phyloP scores from a whole-genome alignment of 352 stramenopile genomes.

The Phytophthora tentaculata region DNA sequence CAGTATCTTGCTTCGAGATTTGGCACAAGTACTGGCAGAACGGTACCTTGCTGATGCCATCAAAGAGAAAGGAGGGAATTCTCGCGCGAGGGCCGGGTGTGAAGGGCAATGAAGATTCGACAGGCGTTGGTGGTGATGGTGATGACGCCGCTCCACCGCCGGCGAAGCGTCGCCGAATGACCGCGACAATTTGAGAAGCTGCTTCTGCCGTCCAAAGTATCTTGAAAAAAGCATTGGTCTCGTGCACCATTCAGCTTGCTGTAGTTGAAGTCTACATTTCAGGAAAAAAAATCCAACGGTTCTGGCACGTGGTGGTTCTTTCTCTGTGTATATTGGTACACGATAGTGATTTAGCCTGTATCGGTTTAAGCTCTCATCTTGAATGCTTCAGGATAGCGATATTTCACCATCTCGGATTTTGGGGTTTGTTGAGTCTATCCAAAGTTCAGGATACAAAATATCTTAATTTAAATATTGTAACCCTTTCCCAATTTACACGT shows the following conservation, averaged over 20 bases:
- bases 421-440: background rate
- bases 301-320: background rate
- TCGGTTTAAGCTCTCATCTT: background rate
- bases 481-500: background rate
- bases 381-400: background rate
- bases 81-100: background rate
- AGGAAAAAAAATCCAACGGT: background rate
- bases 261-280: background rate
- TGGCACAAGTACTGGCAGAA: background rate
- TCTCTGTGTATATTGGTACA: background rate
- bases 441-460: background rate
- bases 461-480: background rate
- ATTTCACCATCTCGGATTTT: background rate
- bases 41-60: background rate
- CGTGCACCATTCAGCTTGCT: background rate
- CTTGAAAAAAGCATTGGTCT: background rate
- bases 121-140: too few relatives aligned
- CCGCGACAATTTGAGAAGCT: background rate
- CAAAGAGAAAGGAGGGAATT: background rate
- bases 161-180: background rate
- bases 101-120: background rate
- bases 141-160: background rate
- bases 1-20: background rate
- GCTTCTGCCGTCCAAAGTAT: background rate
- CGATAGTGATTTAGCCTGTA: background rate